Evolutionary conservation across 768 basidiomycete genomes (phyloP), one percentile per base, ranked within the genome.

Genomic region (Boletus sp.): DNA sequence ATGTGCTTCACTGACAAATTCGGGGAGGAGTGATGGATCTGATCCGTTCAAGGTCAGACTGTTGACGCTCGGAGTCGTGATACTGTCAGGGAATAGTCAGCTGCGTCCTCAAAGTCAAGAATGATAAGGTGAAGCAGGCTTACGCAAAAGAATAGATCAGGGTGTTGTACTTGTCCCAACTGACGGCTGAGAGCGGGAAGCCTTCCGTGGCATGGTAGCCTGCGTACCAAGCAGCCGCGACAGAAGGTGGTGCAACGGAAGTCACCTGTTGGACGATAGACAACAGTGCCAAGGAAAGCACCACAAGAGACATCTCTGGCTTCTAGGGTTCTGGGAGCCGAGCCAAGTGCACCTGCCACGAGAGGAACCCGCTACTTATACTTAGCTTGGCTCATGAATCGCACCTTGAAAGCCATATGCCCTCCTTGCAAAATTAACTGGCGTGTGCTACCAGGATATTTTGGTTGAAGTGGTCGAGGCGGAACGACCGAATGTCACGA

Each of bases 131-230:
- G 35, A 29, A 37, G 28, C 14, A 15, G 20, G 68, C 78, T 71
- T 62, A 77, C 78, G 85, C 88, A 60, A 90, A 90, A 0, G 88
- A 77, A 69, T 88, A 90, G 14, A 80, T 83, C 46, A 88, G 55
- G 15, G 82, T 77, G n/a, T 81, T 88, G 68, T 89, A 90, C 71
- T 87, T 89, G n/a, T 73, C 71, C 88, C 89, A 90, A 58, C 76
- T 81, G 58, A 90, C 69, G 17, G 76, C 73, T 7, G 77, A 74
- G 15, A 85, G 72, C 4, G 85, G 76, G 62, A 84, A 85, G 1
- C 77, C 76, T 17, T 71, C 64, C 7, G 68, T 70, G 14, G 80
- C 77, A 66, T 89, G 83, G 80, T 80, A 90, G 41, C 83, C 82
- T n/a, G 86, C 80, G 61, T 81, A 89, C 86, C 86, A 90, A 9